Evolutionary conservation across 345 rosid genomes (phyloP).

Genomic region (Hibiscus syriacus): DNA sequence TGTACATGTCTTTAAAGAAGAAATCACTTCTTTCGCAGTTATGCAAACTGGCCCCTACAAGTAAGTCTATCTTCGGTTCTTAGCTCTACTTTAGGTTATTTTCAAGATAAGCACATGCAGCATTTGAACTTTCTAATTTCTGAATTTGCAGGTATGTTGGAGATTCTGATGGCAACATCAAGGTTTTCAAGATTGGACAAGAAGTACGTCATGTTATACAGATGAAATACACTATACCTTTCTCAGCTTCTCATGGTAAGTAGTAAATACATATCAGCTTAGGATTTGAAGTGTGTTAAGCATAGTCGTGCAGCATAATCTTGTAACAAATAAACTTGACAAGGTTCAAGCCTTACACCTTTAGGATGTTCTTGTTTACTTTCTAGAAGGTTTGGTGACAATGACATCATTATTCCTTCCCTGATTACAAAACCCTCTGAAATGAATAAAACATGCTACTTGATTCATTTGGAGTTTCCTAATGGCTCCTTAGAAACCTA

Average conservation of each 20-base stretch:
- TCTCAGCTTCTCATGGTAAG: conserved; percentile 69
- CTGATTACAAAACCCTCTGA: neutral
- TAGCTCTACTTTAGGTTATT: neutral
- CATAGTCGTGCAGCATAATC: neutral
- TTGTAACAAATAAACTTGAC: neutral
- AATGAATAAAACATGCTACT: neutral
- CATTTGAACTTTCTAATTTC: conserved; percentile 4
- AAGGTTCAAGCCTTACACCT: neutral
- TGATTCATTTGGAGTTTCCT: neutral
- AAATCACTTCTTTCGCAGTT: conserved; percentile 58
- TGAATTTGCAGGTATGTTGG: conserved; percentile 61
- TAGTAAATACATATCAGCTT: neutral
- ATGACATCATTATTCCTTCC: neutral
- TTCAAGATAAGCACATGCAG: neutral
- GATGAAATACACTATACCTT: conserved; percentile 68
- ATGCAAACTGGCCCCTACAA: conserved; percentile 54
- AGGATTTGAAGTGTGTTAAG: neutral
- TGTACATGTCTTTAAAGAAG: conserved; percentile 39
- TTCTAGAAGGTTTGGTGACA: neutral
- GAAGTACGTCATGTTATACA: conserved; percentile 31
- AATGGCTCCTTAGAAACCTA: neutral
- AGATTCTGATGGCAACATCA: conserved; percentile 64
- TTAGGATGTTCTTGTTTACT: neutral
- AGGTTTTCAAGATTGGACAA: conserved; percentile 55
- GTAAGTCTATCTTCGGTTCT: conserved; percentile 38